phyloP scores from a whole-genome alignment of 108 stramenopile genomes.

The Cylindrotheca fusiformis region DNA sequence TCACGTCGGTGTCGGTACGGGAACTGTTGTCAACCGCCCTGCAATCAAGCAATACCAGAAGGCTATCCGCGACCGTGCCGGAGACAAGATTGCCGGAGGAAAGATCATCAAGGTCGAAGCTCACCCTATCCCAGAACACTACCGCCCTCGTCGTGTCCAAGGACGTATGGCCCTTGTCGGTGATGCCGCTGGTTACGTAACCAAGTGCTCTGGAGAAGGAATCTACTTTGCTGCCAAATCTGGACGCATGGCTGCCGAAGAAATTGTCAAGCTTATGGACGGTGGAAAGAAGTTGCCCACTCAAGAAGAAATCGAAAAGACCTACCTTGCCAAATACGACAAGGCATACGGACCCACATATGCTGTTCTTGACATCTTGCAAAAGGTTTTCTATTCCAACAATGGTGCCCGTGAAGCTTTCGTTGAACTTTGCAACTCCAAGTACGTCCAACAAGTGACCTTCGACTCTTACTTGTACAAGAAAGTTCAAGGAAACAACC shows the following conservation, averaged over 20 bases:
- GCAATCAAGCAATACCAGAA: slow-evolving; percentile 99
- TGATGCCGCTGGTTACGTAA: slow-evolving; percentile 98
- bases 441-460: slow-evolving; percentile 98
- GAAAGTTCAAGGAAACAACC: slow-evolving; percentile 96
- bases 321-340: slow-evolving; percentile 96
- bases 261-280: slow-evolving; percentile 88
- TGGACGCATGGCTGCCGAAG: slow-evolving; percentile 96
- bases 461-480: slow-evolving; percentile 99
- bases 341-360: slow-evolving; percentile 93
- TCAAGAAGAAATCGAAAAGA: slow-evolving; percentile 87
- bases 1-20: slow-evolving; percentile 98
- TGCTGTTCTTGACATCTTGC: slow-evolving; percentile 94
- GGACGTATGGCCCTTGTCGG: slow-evolving; percentile 94
- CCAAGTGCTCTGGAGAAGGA: slow-evolving; percentile 98
- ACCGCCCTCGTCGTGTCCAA: slow-evolving; percentile 94
- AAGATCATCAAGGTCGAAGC: slow-evolving; percentile 99
- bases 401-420: slow-evolving; percentile 98
- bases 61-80: slow-evolving; percentile 97
- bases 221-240: slow-evolving; percentile 99
- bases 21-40: slow-evolving; percentile 97
- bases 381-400: slow-evolving; percentile 97
- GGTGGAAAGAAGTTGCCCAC: slow-evolving; percentile 89
- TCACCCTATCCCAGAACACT: slow-evolving; percentile 98
- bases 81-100: slow-evolving; percentile 95
- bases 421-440: slow-evolving; percentile 95